Evolutionary conservation across 73 alveolate genomes (phyloP).

Genomic region (Paramecium caudatum): DNA sequence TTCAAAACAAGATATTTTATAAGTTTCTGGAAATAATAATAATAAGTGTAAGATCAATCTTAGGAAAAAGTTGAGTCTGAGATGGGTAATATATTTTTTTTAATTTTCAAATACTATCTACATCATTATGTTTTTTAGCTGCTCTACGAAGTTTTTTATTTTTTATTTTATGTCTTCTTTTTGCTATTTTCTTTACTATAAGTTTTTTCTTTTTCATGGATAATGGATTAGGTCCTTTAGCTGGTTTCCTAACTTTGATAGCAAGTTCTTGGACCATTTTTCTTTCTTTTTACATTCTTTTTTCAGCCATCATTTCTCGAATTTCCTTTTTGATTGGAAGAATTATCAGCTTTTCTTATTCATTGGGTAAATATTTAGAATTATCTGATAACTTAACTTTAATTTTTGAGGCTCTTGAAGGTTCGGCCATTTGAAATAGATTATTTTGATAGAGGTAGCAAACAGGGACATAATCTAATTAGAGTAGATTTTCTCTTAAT

Average conservation of each 20-base stretch:
- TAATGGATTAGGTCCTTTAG: constrained; percentile 65
- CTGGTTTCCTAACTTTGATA: constrained; percentile 39
- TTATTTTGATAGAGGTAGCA: constrained; percentile 51
- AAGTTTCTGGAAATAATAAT: no score
- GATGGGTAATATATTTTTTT: neutral
- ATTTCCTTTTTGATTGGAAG: constrained; percentile 34
- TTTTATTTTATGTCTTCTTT: constrained; percentile 63
- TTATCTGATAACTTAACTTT: neutral
- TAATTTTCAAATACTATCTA: neutral
- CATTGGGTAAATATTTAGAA: constrained; percentile 47
- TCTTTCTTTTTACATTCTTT: constrained; percentile 66
- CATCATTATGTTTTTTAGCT: neutral
- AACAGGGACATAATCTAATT: constrained; percentile 55
- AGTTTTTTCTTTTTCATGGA: constrained; percentile 52
- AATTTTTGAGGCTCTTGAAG: neutral
- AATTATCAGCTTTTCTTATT: neutral
- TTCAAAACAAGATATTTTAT: neutral
- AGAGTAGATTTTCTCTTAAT: neutral
- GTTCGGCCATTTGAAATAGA: constrained; percentile 58
- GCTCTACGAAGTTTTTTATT: constrained; percentile 35
- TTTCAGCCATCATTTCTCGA: neutral
- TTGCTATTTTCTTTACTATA: no score
- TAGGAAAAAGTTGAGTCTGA: no score
- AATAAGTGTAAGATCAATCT: no score
- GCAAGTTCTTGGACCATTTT: no score